Evolutionary conservation across 1,284 basidiomycete species (phyloP), one percentile per base, ranked within the genome.

Genomic region (Rhodotorula glutinis): DNA sequence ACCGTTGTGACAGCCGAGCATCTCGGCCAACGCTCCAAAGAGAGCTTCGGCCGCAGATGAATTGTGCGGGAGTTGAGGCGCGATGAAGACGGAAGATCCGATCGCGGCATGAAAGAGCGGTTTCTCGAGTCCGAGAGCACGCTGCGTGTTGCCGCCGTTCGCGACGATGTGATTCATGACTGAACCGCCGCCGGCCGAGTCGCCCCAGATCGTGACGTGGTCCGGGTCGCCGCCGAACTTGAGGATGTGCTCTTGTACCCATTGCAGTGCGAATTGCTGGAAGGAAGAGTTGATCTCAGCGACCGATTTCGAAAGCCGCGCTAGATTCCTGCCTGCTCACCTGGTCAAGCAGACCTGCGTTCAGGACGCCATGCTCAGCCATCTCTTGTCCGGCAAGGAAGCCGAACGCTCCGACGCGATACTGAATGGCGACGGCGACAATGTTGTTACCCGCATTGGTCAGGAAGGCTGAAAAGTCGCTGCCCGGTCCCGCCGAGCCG

Each of bases 171-270:
- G 75, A 41, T 77, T 53, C 2, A 74, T 72, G 62, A 77, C 74
- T 4, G 30, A 43, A 19, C 63, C 59, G 9, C 78, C 78, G 5
- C 80, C 79, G 0, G 79, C 79, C 7, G 74, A 77, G 63, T 80
- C 75, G 44, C 80, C 80, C 60, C 76, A 77, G 38, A 79, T 73
- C 4, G 79, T 80, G 1, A 80, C 60, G 19, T 65, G 60, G 25
- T 25, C 13, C 9, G 60, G 44, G 40, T 63, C 58, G 27, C 63
- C 67, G 25, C 62, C 87, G 73, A 89, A 88, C 0, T 79, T 78
- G 0, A 79, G 80, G 41, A 89, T 84, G 67, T 88, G 87, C 17
- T 84, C 75, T 66, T 86, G 83, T 4, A 88, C 74, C 77, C 87
- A 89, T 23, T 78, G 70, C 2, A 89, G 77, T 0, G 85, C 85